These are phyloP conservation scores for Candida michaelii DNA, from an alignment of 805 yeast genomes.

Conservation along the genomic window DNA sequence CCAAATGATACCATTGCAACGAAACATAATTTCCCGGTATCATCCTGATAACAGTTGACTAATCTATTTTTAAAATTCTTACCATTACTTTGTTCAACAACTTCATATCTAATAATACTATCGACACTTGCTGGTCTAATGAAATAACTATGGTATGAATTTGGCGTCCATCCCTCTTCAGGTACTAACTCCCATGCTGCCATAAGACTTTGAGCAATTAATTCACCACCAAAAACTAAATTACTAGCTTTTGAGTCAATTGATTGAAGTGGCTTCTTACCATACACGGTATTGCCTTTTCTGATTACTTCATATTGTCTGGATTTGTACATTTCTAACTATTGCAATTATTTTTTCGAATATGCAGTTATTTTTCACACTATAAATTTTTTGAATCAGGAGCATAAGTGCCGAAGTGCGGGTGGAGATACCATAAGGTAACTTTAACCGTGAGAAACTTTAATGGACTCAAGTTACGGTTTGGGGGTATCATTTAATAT, in stretches of 20 bases:
- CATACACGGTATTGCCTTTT: constrained; percentile 14
- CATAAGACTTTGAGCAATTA: constrained; percentile 37
- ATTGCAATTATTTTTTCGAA: not conserved
- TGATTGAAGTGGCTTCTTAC: constrained; percentile 21
- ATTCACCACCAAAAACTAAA: constrained; percentile 42
- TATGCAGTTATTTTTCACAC: not conserved
- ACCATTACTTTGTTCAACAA: constrained; percentile 33
- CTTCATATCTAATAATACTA: constrained; percentile 29
- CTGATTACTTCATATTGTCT: constrained; percentile 17
- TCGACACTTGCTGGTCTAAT: constrained; percentile 35
- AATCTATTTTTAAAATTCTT: constrained; percentile 34
- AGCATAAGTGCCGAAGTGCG: not conserved
- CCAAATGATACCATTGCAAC: constrained; percentile 39
- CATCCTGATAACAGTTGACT: constrained; percentile 32
- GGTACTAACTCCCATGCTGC: constrained; percentile 36
- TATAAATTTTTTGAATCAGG: not conserved
- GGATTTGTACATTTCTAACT: constrained; percentile 11
- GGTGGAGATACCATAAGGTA: not conserved
- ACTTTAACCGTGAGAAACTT: not conserved
- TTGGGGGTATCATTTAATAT: too few species aligned
- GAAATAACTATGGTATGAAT: constrained; percentile 41
- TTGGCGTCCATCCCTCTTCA: constrained; percentile 30
- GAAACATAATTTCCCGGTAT: constrained; percentile 26
- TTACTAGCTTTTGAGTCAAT: constrained; percentile 23
- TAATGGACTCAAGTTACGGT: not conserved